Base-by-base conservation (phyloP, 371 early-diverging fungal genomes). In the Blastocladiella emersonii region DNA sequence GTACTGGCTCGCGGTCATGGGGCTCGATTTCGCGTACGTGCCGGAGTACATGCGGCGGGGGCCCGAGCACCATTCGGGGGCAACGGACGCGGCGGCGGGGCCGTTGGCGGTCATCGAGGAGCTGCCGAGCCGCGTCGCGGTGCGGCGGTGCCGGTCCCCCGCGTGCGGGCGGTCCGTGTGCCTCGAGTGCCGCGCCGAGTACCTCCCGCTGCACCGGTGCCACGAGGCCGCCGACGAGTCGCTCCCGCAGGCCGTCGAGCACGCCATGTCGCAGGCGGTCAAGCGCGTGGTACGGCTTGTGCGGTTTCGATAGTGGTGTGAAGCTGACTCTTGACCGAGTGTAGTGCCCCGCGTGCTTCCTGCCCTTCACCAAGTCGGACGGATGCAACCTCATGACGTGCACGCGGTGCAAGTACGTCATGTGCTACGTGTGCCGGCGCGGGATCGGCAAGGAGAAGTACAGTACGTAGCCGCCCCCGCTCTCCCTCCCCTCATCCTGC, bases 371-470 rank as follows among this genome's bases (percentile, higher is more conserved):
- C 45, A 72, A 72, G 51, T 36, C 65, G 23, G 61, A 61, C 63
- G 72, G 72, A 5, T 72, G 72, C 66, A 72, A 72, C 62, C 65
- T 69, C 51, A 72, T 72, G 68, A 63, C 61, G 15, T 72, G 72
- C 48, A 48, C 72, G 4, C 56, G 39, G 23, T 72, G 72, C 62
- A 34, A 34, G 30, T 67, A 66, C 49, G 51, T 61, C 48, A 72
- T 72, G 72, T 72, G 72, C 59, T 71, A 68, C 41, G 63, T 68
- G 15, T 71, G 71, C 61, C 62, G 71, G 36, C 53, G 62, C 32
- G 69, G 67, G 36, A 71, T 71, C 45, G 30, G 60, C 15, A 19
- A 41, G 17, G 69, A 65, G 34, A 61, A 63, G 17, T 71, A 71
- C 56, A 15, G 41, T 41, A 17, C 41, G 41, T 41, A n/a, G n/a